phyloP scores from a whole-genome alignment of 257 asterid species.

The Scutellaria galericulata region DNA sequence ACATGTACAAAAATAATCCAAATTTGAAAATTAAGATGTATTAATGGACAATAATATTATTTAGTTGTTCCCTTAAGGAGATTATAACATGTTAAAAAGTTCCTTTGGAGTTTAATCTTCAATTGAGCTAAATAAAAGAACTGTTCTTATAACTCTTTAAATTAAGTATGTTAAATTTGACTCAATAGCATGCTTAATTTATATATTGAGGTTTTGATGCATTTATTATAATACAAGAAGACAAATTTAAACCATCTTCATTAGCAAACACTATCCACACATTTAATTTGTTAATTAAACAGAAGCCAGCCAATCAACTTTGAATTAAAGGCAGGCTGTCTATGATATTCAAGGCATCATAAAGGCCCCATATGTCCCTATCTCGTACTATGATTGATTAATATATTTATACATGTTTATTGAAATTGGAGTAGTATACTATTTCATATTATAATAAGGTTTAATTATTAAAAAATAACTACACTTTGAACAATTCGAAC shows the following conservation, averaged over 20 bases:
- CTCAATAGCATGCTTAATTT: not conserved
- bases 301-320: constrained; percentile 24
- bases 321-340: constrained; percentile 53
- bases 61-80: not conserved
- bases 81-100: not conserved
- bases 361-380: constrained; percentile 41
- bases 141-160: not conserved
- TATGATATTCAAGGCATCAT: constrained; percentile 33
- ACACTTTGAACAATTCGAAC: not conserved
- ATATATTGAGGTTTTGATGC: not conserved
- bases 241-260: not conserved
- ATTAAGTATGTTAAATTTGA: too few species aligned
- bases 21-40: not conserved
- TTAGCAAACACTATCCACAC: not conserved
- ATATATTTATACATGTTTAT: too few species aligned
- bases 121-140: not conserved
- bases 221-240: not conserved
- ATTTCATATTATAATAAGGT: not conserved
- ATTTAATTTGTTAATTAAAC: not conserved
- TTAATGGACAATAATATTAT: not conserved
- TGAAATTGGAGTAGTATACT: not conserved
- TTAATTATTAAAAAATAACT: not conserved
- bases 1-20: too few species aligned
- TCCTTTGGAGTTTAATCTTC: not conserved
- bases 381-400: not conserved